These are phyloP conservation scores for Microbotryum lychnidis-dioicae DNA, from an alignment of 1,284 basidiomycete genomes.

Conservation along the genomic window DNA sequence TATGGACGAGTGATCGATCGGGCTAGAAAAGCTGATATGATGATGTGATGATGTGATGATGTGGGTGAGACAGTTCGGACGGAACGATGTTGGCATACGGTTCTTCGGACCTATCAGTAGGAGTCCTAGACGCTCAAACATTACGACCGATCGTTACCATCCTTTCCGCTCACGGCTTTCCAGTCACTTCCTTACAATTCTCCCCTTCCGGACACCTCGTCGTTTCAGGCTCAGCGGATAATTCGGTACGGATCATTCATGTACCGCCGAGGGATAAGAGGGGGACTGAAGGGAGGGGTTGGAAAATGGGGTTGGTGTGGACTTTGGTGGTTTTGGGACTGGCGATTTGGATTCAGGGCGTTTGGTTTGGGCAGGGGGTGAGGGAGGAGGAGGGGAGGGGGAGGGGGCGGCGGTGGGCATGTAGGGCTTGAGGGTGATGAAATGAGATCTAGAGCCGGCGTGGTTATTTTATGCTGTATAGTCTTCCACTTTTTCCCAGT, in stretches of 20 bases:
- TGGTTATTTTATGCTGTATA: no score
- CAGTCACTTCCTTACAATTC: slow-evolving; percentile 81
- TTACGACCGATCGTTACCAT: slow-evolving; percentile 74
- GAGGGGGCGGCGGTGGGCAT: no score
- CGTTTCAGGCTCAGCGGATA: slow-evolving; percentile 88
- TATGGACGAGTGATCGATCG: no score
- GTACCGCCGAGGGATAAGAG: slow-evolving; percentile 48
- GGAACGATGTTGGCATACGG: slow-evolving; percentile 79
- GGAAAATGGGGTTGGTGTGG: not conserved
- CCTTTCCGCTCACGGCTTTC: slow-evolving; percentile 88
- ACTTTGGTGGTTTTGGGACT: not conserved
- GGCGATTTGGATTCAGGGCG: not conserved
- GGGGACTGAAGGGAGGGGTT: not conserved
- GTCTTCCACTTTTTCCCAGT: no score
- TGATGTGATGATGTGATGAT: not conserved
- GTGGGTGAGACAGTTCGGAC: slow-evolving; percentile 51
- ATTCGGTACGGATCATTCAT: slow-evolving; percentile 69
- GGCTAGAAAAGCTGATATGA: not conserved
- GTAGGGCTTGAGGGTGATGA: no score
- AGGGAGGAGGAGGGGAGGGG: not conserved
- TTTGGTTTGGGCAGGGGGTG: not conserved
- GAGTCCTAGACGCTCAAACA: slow-evolving; percentile 71
- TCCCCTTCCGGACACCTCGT: slow-evolving; percentile 72
- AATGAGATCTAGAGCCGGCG: no score
- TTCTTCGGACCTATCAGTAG: slow-evolving; percentile 76